Base-by-base conservation (phyloP, 78 protist genomes). In the Creolimax fragrantissima region DNA sequence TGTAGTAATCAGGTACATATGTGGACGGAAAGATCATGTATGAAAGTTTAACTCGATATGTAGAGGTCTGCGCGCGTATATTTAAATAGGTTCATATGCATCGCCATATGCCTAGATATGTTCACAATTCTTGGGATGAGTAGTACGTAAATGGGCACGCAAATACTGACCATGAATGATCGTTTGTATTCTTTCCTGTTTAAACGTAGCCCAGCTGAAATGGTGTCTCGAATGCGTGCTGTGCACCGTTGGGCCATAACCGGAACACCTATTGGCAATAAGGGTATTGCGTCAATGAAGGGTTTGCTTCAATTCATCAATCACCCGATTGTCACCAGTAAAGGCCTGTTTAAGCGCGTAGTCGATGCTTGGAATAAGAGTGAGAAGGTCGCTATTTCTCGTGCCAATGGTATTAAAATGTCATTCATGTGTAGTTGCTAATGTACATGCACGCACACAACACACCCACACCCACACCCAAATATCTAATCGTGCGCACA, bases 161-260 rank as follows among this genome's bases (percentile, higher is more conserved):
- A n/a, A n/a, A n/a, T n/a, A n/a, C n/a, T n/a, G n/a, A n/a, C n/a
- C n/a, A n/a, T n/a, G n/a, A n/a, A n/a, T n/a, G n/a, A n/a, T n/a
- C n/a, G n/a, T n/a, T n/a, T n/a, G n/a, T n/a, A n/a, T n/a, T n/a
- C n/a, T n/a, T n/a, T n/a, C n/a, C n/a, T n/a, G n/a, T n/a, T n/a
- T n/a, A n/a, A n/a, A n/a, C n/a, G 24, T 24, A 58, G 74, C 74
- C 74, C 74, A 32, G 35, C 86, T 1, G 86, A 83, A 41, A 83
- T 83, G 86, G 86, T 24, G 17, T 5, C 7, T 24, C 7, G 7
- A 24, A 83, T 83, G 7, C 7, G 5, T 5, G 86, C 86, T 24
- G 86, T 83, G 86, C 86, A 83, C 86, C 5, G 86, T 39, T 83
- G 86, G 86, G 86, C 42, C 6, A 32, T 83, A 24, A 83, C 86